Evolutionary conservation across 495 filamentous ascomycete genomes (phyloP).

Genomic region (Tuber magnatum): DNA sequence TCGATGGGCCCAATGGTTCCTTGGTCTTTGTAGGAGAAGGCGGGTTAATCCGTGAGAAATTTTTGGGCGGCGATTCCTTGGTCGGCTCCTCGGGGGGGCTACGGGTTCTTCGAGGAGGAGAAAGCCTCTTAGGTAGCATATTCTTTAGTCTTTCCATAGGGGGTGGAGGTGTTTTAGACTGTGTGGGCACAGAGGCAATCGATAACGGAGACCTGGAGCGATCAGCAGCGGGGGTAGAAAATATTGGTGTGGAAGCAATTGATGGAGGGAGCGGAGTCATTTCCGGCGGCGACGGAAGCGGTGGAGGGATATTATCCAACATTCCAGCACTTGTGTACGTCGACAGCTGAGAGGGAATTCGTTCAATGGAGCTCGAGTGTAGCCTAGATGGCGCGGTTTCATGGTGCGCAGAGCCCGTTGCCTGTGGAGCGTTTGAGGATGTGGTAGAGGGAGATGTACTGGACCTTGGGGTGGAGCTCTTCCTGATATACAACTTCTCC

Average conservation of each 20-base stretch:
- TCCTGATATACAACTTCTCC: constrained; percentile 27
- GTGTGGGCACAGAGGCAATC: constrained; percentile 20
- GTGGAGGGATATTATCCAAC: constrained; percentile 23
- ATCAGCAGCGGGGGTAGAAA: constrained; percentile 26
- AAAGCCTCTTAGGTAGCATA: constrained; percentile 23
- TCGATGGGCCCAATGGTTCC: constrained; percentile 8
- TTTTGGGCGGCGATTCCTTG: constrained; percentile 27
- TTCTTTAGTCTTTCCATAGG: constrained; percentile 27
- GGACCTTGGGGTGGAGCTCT: constrained; percentile 15
- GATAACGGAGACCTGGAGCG: constrained; percentile 32
- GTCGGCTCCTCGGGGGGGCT: constrained; percentile 25
- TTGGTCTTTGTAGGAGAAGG: constrained; percentile 24
- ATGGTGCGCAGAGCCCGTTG: constrained; percentile 16
- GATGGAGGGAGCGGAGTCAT: constrained; percentile 35
- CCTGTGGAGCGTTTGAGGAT: constrained; percentile 17
- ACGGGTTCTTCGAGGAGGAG: constrained; percentile 27
- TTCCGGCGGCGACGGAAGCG: constrained; percentile 30
- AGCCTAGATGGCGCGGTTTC: constrained; percentile 34
- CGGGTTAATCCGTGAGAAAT: constrained; percentile 18
- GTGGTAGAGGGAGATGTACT: constrained; percentile 13
- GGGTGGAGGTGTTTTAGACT: constrained; percentile 19
- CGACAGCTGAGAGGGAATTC: constrained; percentile 38
- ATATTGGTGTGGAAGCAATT: constrained; percentile 31
- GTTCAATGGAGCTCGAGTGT: constrained; percentile 36
- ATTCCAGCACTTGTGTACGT: constrained; percentile 37